Evolutionary conservation across 805 yeast species (phyloP), one percentile per base, ranked within the genome.

Genomic region (Ascoidea asiatica): DNA sequence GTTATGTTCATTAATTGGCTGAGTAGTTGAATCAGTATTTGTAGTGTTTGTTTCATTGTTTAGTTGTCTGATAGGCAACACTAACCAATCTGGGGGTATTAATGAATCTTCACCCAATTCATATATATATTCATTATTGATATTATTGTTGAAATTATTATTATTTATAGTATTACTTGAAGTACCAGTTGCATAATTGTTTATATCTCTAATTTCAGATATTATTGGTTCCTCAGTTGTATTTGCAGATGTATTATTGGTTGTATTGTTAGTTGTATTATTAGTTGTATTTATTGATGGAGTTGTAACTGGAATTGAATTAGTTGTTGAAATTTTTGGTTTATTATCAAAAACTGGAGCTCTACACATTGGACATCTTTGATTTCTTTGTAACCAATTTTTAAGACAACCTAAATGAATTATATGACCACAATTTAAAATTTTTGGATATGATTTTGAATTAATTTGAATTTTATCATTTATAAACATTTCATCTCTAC

Each of bases 361-460:
- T 48, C 95, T 69, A 59, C 98, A 92, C 44, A 89, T 77, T 1
- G 98, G 98, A 64, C 98, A 92, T n/a, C 77, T 75, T 52, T 81
- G 90, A 0, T 95, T 86, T 51, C 95, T 73, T 56, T 85, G 94
- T 52, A 92, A 68, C 98, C 98, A 92, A 52, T 83, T 81, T 55
- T 86, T 83, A 49, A 92, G 69, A 60, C 98, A 92, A 4, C 92
- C 89, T 62, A 82, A 65, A 59, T 92, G 98, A 46, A 90, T 69
- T 41, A 86, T 80, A 60, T 92, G 98, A 21, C 86, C 83, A 66
- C 98, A 92, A 1, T 66, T 70, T 42, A 92, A 67, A 55, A 73
- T 81, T 59, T 86, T 87, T 4, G 97, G 95, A 42, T 63, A 66
- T 39, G 63, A 62, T 45, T 83, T 67, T 46, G 64, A 64, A 53